Percentiles rank a stretch among this genome's conserved stretches.
phyloP scores from a whole-genome alignment of 805 yeast genomes.

The Yamadazyma laniorum region DNA sequence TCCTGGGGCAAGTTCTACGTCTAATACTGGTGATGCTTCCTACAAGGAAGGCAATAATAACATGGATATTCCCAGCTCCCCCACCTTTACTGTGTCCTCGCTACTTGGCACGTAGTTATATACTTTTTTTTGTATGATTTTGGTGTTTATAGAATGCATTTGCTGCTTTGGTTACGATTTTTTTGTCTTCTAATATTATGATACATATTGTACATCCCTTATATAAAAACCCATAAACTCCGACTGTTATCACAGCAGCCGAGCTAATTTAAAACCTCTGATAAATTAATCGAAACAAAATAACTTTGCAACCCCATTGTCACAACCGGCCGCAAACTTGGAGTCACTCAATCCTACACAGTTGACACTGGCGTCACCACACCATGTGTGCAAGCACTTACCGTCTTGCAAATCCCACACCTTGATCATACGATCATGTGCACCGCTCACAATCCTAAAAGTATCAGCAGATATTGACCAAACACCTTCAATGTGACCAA shows the following conservation, averaged over 20 bases:
- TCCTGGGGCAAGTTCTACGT: slow-evolving; percentile 14
- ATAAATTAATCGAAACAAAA: slow-evolving; percentile 70
- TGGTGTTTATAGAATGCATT: no score
- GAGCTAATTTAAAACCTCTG: no score
- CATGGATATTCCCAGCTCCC: no score
- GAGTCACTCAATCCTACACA: slow-evolving; percentile 89
- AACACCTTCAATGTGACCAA: slow-evolving; percentile 97
- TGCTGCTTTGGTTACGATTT: no score
- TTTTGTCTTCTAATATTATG: no score
- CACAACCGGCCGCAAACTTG: slow-evolving; percentile 86
- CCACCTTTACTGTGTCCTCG: slow-evolving; percentile 19
- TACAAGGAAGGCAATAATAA: slow-evolving; percentile 1
- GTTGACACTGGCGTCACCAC: slow-evolving; percentile 57
- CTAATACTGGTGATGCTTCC: slow-evolving; percentile 6
- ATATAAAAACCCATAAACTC: no score
- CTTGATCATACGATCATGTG: slow-evolving; percentile 85
- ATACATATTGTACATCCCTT: no score
- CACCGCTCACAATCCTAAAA: slow-evolving; percentile 90
- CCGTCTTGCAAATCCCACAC: slow-evolving; percentile 97
- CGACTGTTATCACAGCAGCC: no score
- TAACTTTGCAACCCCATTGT: slow-evolving; percentile 82
- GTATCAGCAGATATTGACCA: slow-evolving; percentile 97
- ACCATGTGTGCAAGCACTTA: slow-evolving; percentile 88
- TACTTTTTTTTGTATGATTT: no score
- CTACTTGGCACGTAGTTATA: slow-evolving; percentile 19